These are phyloP conservation scores for Xylaria telfairii DNA, from an alignment of 495 filamentous ascomycete species.

Conservation along the genomic window DNA sequence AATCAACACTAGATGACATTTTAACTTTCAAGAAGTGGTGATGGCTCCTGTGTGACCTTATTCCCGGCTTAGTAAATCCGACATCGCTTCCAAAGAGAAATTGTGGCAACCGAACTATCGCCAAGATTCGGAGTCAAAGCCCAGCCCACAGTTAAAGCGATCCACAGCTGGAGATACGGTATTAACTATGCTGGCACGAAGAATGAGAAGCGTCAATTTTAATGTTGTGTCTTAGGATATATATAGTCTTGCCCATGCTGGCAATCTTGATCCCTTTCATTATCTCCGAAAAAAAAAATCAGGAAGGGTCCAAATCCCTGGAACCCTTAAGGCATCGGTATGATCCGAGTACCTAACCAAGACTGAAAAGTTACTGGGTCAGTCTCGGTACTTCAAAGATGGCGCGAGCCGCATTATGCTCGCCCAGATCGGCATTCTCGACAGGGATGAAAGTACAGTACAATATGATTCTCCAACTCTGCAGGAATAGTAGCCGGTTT, in stretches of 20 bases:
- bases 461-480: not conserved
- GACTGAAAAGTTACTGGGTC: not conserved
- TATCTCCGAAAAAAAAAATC: no score
- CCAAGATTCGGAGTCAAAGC: constrained; percentile 4
- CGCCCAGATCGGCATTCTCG: not conserved
- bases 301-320: no score
- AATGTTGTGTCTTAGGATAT: not conserved
- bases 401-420: not conserved
- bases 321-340: not conserved
- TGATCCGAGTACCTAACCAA: no score
- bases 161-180: not conserved
- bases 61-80: constrained; percentile 11
- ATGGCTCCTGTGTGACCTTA: not conserved
- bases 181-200: not conserved
- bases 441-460: not conserved
- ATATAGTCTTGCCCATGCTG: not conserved
- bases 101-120: not conserved
- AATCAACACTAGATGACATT: not conserved
- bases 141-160: not conserved
- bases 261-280: not conserved
- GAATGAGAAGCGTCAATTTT: not conserved
- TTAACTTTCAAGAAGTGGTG: not conserved
- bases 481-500: not conserved
- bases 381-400: not conserved
- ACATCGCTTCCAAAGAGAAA: not conserved